Evolutionary conservation across 2,329 filamentous ascomycete genomes (phyloP).

Genomic region (Cladophialophora bantiana): DNA sequence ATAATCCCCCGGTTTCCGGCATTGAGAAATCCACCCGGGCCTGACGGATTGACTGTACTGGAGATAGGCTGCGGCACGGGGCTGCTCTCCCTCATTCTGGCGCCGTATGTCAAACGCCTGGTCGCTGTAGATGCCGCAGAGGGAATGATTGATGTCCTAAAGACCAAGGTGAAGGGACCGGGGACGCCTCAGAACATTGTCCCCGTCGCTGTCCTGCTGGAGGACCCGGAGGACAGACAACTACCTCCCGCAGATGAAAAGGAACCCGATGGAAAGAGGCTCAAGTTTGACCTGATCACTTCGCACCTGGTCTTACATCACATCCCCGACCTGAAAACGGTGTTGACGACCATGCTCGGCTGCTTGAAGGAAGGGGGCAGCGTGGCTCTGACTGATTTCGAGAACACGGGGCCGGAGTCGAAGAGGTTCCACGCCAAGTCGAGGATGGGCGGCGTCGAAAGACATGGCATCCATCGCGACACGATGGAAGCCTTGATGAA

Average conservation of each 20-base stretch:
- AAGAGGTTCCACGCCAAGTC: constrained; percentile 59
- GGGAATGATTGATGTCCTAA: constrained; percentile 63
- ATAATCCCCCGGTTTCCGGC: constrained; percentile 52
- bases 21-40: constrained; percentile 38
- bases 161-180: constrained; percentile 50
- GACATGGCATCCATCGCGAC: constrained; percentile 58
- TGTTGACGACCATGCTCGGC: constrained; percentile 57
- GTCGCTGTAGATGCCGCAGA: constrained; percentile 62
- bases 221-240: constrained; percentile 57
- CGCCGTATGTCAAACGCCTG: constrained; percentile 57
- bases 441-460: constrained; percentile 62
- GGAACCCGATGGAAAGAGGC: constrained; percentile 42
- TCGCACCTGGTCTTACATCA: constrained; percentile 65
- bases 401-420: constrained; percentile 62
- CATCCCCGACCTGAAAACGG: constrained; percentile 54
- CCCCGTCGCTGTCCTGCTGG: constrained; percentile 56
- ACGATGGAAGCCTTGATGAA: constrained; percentile 54
- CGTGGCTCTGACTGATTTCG: constrained; percentile 64
- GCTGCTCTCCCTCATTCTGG: constrained; percentile 59
- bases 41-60: constrained; percentile 55
- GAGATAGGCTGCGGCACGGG: constrained; percentile 66
- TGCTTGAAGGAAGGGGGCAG: constrained; percentile 58
- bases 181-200: constrained; percentile 52
- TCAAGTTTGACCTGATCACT: constrained; percentile 60
- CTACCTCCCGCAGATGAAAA: constrained; percentile 48